Conservation (phyloP, 2,329 filamentous ascomycete species). For the Hymenotorrendiella dingleyae region DNA sequence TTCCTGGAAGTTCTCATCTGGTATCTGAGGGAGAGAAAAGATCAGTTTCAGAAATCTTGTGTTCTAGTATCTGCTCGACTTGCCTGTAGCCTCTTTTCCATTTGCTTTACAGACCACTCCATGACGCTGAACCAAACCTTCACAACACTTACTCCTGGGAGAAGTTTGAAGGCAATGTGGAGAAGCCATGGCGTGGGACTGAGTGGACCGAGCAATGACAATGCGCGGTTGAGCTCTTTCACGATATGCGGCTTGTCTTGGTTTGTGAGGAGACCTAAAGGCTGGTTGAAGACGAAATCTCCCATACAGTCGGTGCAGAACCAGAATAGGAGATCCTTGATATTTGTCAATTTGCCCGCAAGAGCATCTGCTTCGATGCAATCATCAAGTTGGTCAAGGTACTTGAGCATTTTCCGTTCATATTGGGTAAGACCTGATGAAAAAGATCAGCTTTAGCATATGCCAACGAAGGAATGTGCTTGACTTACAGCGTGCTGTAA, state of each 20-base stretch:
- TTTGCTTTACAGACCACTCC: background rate
- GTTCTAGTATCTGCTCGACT: no score
- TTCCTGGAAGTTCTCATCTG: no score
- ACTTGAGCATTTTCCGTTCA: no score
- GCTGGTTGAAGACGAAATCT: conserved; percentile 36
- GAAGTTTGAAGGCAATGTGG: background rate
- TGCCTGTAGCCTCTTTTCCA: conserved; percentile 1
- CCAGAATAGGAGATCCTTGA: no score
- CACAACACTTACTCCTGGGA: background rate
- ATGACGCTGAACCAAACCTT: background rate
- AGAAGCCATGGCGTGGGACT: background rate
- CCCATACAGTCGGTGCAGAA: conserved; percentile 44
- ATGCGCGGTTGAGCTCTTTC: background rate
- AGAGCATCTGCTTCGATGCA: no score
- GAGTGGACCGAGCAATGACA: background rate
- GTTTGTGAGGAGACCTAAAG: conserved; percentile 2
- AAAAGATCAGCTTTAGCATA: no score
- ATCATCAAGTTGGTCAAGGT: no score
- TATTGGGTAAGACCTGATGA: no score
- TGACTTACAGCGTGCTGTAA: background rate
- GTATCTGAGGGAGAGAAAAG: no score
- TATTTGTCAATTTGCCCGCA: no score
- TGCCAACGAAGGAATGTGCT: background rate
- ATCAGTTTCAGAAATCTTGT: no score
- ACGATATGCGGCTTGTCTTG: background rate